Evolutionary conservation across 202 grass and related monocot genomes (phyloP).

Genomic region (Brachypodium distachyon): DNA sequence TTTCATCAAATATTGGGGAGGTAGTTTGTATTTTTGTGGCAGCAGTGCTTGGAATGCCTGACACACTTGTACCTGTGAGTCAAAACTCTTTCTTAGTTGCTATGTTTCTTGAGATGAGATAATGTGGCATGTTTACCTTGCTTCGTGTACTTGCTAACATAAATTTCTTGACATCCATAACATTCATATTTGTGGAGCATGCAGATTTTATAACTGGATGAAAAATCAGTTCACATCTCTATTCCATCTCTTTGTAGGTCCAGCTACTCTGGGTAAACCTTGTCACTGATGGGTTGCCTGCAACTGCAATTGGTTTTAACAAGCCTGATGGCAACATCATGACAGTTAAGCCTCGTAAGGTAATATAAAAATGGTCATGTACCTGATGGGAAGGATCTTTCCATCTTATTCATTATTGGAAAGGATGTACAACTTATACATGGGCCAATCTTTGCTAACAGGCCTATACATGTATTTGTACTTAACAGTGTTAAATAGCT

Average conservation of each 20-base stretch:
- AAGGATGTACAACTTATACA: not conserved
- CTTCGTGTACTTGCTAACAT: not conserved
- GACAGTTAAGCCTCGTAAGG: slow-evolving; percentile 85
- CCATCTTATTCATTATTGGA: not conserved
- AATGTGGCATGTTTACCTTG: not conserved
- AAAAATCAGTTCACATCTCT: not conserved
- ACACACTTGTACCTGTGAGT: slow-evolving; percentile 94
- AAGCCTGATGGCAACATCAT: slow-evolving; percentile 94
- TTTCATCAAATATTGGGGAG: slow-evolving; percentile 98
- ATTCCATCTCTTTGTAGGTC: slow-evolving; percentile 47
- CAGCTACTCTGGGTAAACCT: slow-evolving; percentile 98
- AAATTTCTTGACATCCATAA: not conserved
- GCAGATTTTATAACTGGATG: not conserved
- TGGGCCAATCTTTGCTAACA: not conserved
- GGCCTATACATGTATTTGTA: not conserved
- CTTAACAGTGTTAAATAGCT: not conserved
- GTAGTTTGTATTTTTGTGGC: slow-evolving; percentile 99
- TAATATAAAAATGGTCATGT: slow-evolving; percentile 17
- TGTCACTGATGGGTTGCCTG: slow-evolving; percentile 97
- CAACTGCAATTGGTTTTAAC: slow-evolving; percentile 99
- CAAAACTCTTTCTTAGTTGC: not conserved
- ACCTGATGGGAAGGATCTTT: not conserved
- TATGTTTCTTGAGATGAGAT: not conserved
- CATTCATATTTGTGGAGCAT: not conserved
- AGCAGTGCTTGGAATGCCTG: slow-evolving; percentile 92